Conservation (phyloP, 176 grass and related monocot genomes). For the Oryza brachyantha region DNA sequence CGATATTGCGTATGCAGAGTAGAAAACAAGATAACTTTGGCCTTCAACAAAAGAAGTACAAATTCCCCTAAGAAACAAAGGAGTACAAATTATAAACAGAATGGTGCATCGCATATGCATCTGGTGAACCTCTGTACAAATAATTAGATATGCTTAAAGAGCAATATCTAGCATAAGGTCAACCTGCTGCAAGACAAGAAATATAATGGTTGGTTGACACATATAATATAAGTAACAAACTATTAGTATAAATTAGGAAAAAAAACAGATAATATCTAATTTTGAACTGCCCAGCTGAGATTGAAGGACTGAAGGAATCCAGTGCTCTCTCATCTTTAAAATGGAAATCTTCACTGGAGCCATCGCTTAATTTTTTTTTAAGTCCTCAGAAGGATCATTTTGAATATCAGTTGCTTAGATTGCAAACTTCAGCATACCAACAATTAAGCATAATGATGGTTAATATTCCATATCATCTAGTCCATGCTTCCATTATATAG, state of each 20-base stretch:
- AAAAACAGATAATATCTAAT: not conserved
- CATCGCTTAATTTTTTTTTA: slow-evolving; percentile 15
- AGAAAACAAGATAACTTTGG: not conserved
- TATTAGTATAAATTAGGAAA: not conserved
- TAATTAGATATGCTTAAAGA: not conserved
- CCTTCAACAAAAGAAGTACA: slow-evolving; percentile 3
- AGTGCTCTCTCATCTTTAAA: not conserved
- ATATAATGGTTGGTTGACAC: slow-evolving; percentile 2
- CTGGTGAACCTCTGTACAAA: not conserved
- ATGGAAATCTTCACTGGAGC: slow-evolving; percentile 9
- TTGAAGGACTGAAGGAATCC: slow-evolving; percentile 2
- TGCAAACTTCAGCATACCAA: slow-evolving; percentile 19
- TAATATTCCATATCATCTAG: not conserved
- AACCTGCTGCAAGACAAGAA: not conserved
- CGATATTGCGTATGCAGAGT: not conserved
- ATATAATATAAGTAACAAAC: slow-evolving; percentile 3
- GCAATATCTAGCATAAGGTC: not conserved
- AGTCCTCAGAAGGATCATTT: not conserved
- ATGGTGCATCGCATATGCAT: not conserved
- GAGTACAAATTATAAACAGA: too few relatives aligned
- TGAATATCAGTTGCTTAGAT: slow-evolving; percentile 37
- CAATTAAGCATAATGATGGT: slow-evolving; percentile 23
- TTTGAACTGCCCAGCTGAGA: not conserved
- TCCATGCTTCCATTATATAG: slow-evolving; percentile 18
- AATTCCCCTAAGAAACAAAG: too few relatives aligned